Evolutionary conservation across 148 eudicot genomes (phyloP), one percentile per base, ranked within the genome.

Genomic region (Vaccinium corymbosum): DNA sequence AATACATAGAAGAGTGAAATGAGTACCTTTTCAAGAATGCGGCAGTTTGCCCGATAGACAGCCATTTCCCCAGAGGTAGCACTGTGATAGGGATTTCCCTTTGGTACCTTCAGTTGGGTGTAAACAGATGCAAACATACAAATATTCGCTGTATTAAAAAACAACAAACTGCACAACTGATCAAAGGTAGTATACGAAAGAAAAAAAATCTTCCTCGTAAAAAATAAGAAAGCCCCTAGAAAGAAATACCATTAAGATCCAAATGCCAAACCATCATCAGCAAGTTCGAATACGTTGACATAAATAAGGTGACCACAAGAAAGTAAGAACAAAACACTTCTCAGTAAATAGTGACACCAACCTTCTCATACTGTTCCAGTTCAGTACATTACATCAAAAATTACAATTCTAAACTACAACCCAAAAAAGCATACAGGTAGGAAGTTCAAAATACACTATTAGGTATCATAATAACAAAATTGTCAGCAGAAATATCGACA

Each of bases 1-100:
- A 56, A 50, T 56, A 71, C 49, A 72, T 57, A 72, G 77, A 56
- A 48, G 76, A 75, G 32, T 25, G 62, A 49, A 75, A 29, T 35
- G 12, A 71, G 25, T 88, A 97, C 99, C 98, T 91, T 92, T 81
- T 89, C 91, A 84, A 97, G 89, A 61, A 94, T 94, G 79, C 89
- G 91, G 91, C 97, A 92, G 89, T 97, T 91, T 25, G 98, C 95
- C 81, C 90, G 89, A 87, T 97, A 97, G 64, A 97, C 92, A 35
- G 95, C 94, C 92, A 90, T 92, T 84, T 97, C 99, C 77, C 99
- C 99, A 29, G 99, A 97, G 68, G 99, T 97, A 84, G 99, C 97
- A 90, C 99, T 97, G 87, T 97, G 99, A 87, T 94, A 97, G 50
- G 98, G 99, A 86, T 97, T 97, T 72, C 99, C 99, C 86, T 92